phyloP scores from a whole-genome alignment of 192 early-diverging fungal genomes.

The Coemansia sp. region DNA sequence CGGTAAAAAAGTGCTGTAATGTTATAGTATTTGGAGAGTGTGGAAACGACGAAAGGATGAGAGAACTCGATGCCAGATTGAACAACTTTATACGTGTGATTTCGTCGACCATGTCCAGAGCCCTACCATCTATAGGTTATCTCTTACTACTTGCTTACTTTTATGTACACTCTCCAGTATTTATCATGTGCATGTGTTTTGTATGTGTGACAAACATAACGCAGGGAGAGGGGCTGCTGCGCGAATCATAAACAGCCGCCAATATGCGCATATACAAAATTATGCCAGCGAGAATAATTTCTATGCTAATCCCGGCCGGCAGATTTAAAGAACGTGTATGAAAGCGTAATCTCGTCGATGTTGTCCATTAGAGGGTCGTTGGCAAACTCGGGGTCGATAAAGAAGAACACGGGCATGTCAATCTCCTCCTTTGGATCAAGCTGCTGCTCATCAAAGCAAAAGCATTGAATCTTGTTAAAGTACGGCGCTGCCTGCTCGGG shows the following conservation, averaged over 20 bases:
- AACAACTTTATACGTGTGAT: too few species aligned
- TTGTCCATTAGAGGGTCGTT: conserved; percentile 94
- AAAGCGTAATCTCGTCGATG: conserved; percentile 85
- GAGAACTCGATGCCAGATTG: too few species aligned
- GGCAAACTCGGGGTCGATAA: conserved; percentile 94
- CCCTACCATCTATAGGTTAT: too few species aligned
- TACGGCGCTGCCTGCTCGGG: conserved; percentile 90
- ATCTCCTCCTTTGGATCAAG: conserved; percentile 85
- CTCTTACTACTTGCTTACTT: too few species aligned
- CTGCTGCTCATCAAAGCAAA: conserved; percentile 98
- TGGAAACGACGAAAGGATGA: too few species aligned
- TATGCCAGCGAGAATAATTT: too few species aligned
- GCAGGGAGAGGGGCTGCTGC: background rate
- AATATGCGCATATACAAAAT: background rate
- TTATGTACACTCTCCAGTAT: too few species aligned
- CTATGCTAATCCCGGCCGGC: conserved; percentile 13
- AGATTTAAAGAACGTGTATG: conserved; percentile 93
- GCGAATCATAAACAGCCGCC: background rate
- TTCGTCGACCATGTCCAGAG: too few species aligned
- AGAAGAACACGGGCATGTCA: conserved; percentile 97
- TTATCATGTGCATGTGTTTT: too few species aligned
- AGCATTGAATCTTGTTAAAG: conserved; percentile 99
- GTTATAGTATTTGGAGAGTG: too few species aligned
- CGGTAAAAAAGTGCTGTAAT: too few species aligned
- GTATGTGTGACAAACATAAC: too few species aligned